A percentile compares a stretch with the other conserved stretches of the same genome.
These are phyloP conservation scores for Chenopodium suecicum DNA, from an alignment of 148 eudicot species.

Conservation along the genomic window DNA sequence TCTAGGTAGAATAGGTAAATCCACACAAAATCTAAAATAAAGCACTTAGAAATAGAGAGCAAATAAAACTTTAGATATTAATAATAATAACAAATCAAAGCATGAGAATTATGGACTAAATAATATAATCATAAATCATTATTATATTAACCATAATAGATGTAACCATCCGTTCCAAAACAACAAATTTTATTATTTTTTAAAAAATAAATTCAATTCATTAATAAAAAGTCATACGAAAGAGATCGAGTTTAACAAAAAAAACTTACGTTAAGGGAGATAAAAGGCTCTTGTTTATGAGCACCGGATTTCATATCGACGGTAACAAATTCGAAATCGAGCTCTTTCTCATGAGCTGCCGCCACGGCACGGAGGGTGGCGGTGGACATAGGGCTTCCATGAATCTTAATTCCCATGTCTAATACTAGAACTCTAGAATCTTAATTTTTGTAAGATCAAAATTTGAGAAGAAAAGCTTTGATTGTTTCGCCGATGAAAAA, in stretches of 20 bases:
- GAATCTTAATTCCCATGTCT: slow-evolving; percentile 26
- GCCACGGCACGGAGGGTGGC: slow-evolving; percentile 14
- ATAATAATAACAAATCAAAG: no score
- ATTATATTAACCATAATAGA: no score
- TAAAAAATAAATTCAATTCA: no score
- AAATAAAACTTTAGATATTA: no score
- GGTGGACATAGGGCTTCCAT: slow-evolving; percentile 18
- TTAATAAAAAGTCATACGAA: no score
- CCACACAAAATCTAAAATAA: no score
- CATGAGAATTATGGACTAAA: no score
- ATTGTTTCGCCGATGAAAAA: neutral
- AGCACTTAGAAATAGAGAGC: no score
- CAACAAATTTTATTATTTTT: no score
- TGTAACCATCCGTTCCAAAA: no score
- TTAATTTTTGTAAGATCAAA: neutral
- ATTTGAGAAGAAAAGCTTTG: neutral
- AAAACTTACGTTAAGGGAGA: neutral
- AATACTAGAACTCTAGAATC: neutral
- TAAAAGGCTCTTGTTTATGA: slow-evolving; percentile 18
- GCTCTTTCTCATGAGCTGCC: slow-evolving; percentile 18
- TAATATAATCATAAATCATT: no score
- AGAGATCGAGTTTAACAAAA: neutral
- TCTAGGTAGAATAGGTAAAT: no score
- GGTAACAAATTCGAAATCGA: slow-evolving; percentile 21
- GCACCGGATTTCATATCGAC: slow-evolving; percentile 25